These are phyloP conservation scores for Gossypium stocksii DNA, from an alignment of 345 rosid species.

Conservation along the genomic window DNA sequence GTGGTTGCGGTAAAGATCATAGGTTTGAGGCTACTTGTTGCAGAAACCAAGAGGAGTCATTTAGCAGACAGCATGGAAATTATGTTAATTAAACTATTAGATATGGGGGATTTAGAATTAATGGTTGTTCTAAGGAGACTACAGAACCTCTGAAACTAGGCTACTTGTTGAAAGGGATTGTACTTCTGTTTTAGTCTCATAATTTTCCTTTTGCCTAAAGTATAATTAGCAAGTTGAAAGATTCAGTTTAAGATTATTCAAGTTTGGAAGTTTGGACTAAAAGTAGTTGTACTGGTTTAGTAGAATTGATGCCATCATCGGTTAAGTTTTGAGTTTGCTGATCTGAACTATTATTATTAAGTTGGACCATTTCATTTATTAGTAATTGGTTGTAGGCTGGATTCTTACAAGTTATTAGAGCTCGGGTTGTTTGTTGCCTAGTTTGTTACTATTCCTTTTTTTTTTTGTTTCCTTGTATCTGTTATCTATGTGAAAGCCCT, in stretches of 20 bases:
- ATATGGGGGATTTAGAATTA: neutral
- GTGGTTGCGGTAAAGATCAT: neutral
- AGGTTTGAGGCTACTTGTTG: neutral
- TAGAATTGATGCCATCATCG: neutral
- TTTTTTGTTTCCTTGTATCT: neutral
- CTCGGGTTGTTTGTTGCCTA: neutral
- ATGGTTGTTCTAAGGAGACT: neutral
- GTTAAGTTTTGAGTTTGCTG: neutral
- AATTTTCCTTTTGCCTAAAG: neutral
- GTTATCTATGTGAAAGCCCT: neutral
- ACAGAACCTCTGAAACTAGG: neutral
- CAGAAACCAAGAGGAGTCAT: neutral
- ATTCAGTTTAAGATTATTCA: neutral
- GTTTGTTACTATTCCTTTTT: neutral
- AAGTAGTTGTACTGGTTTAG: neutral
- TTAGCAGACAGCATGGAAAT: neutral
- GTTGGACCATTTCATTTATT: neutral
- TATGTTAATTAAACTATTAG: neutral
- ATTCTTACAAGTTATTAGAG: neutral
- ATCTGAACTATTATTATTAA: neutral
- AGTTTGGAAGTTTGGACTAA: neutral
- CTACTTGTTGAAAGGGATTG: neutral
- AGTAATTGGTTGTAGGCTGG: neutral
- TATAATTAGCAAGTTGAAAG: neutral
- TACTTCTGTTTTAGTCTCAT: neutral